phyloP scores from a whole-genome alignment of 805 yeast genomes.

The Blastobotrys peoriensis region DNA sequence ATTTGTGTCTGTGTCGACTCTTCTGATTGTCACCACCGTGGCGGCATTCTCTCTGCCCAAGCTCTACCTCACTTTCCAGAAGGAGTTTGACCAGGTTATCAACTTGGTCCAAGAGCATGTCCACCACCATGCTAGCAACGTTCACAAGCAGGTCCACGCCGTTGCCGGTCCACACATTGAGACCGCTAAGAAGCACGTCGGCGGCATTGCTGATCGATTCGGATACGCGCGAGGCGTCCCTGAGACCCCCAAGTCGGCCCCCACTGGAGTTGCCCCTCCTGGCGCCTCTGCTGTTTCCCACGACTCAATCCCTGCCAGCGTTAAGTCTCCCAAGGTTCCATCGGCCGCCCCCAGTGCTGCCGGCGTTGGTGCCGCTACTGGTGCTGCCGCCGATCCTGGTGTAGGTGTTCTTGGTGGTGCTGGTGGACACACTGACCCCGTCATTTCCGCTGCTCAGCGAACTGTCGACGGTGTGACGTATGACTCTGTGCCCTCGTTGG shows the following conservation, averaged over 20 bases:
- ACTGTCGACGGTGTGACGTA: constrained; percentile 17
- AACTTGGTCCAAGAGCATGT: constrained; percentile 21
- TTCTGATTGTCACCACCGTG: constrained; percentile 52
- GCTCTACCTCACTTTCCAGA: constrained; percentile 65
- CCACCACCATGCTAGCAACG: constrained; percentile 21
- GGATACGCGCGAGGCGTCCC: constrained; percentile 32
- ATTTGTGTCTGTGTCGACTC: constrained; percentile 64
- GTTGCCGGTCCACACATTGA: constrained; percentile 34
- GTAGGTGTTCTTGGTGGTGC: constrained; percentile 4
- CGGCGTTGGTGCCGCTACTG: constrained; percentile 16
- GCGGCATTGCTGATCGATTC: constrained; percentile 16
- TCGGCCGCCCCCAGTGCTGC: constrained; percentile 18
- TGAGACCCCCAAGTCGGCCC: constrained; percentile 25
- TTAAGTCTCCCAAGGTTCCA: constrained; percentile 12
- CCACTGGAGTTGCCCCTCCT: constrained; percentile 15
- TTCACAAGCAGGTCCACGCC: constrained; percentile 22
- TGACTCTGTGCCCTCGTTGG: constrained; percentile 29
- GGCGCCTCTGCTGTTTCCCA: constrained; percentile 10
- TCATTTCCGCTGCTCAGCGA: constrained; percentile 14
- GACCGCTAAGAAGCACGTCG: constrained; percentile 23
- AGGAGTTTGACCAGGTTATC: constrained; percentile 57
- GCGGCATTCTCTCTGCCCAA: constrained; percentile 70
- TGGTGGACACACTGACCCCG: constrained; percentile 10
- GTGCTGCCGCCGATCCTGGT: constrained; percentile 6
- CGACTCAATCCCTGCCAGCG: background rate